Evolutionary conservation across 495 filamentous ascomycete genomes (phyloP), one percentile per base, ranked within the genome.

Genomic region (Lichenothelia convexa): DNA sequence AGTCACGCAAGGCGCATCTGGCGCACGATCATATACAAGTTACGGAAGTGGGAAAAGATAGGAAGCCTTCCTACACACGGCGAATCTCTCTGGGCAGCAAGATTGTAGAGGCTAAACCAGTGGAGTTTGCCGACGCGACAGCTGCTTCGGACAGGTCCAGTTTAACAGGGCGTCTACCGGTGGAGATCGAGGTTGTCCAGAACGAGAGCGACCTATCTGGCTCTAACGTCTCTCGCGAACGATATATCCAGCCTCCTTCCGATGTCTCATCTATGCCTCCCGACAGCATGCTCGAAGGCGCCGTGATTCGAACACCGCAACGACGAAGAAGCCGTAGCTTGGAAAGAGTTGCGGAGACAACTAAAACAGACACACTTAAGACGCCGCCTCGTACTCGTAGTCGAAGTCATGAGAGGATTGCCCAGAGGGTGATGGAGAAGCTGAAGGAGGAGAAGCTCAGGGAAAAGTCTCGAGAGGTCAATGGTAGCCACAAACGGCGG

Each of bases 251-350:
- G 20, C 57, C 64, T n/a, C 59, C 65, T 12, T 93, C 85, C 1
- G 85, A 93, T 35, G 79, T 94, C 20, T 94, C 85, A 0, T 82
- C 78, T 8, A 89, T 93, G 65, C 85, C 84, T 11, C 71, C 78
- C 18, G 80, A 93, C 50, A 87, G 80, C 56, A 84, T 94, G 65
- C 64, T 94, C 9, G 85, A 92, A 48, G 77, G 71, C 16, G 36
- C 45, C 12, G 34, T 49, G 9, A 45, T 34, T 6, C 34, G 38
- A 18, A 43, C 46, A 23, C 59, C 65, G 4, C 61, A 60, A 36
- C 62, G 63, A 31, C 67, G 67, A 34, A 61, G 68, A 27, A 79
- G 75, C 45, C 64, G 66, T 35, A 77, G 72, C 43, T 45, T 68
- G 30, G 63, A 65, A 41, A 57, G 65, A 39, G n/a, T n/a, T n/a